Conservation (phyloP, 495 filamentous ascomycete species). For the Hypoxylon fragiforme region DNA sequence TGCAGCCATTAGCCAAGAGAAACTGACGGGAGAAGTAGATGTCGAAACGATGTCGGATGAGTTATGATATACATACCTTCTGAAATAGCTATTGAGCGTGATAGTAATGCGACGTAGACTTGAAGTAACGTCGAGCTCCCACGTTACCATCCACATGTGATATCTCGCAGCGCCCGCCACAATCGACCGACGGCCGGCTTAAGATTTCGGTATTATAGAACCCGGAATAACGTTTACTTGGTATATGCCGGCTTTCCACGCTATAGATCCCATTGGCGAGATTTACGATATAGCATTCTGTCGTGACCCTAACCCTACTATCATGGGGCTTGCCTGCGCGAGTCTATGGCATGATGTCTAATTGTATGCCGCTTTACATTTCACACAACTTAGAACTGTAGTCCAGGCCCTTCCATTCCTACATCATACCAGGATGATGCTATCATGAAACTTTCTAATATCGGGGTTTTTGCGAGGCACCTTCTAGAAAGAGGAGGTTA, state of each 20-base stretch:
- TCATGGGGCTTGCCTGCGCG: no score
- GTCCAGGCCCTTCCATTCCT: neutral
- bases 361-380: no score
- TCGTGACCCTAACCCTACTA: no score
- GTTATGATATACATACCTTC: conserved; percentile 23
- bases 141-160: neutral
- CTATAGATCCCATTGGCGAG: no score
- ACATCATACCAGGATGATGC: neutral
- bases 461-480: neutral
- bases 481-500: neutral
- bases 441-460: neutral
- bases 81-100: neutral
- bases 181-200: neutral
- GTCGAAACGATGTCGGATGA: conserved; percentile 21
- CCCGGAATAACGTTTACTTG: no score
- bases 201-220: no score
- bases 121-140: neutral
- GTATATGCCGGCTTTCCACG: no score
- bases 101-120: conserved; percentile 17
- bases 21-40: conserved; percentile 31
- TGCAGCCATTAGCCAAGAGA: conserved; percentile 13
- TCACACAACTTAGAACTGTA: neutral
- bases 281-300: no score
- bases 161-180: neutral
- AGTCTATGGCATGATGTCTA: neutral